phyloP scores from a whole-genome alignment of 768 basidiomycete species.

The Boletus pseudopeckii region DNA sequence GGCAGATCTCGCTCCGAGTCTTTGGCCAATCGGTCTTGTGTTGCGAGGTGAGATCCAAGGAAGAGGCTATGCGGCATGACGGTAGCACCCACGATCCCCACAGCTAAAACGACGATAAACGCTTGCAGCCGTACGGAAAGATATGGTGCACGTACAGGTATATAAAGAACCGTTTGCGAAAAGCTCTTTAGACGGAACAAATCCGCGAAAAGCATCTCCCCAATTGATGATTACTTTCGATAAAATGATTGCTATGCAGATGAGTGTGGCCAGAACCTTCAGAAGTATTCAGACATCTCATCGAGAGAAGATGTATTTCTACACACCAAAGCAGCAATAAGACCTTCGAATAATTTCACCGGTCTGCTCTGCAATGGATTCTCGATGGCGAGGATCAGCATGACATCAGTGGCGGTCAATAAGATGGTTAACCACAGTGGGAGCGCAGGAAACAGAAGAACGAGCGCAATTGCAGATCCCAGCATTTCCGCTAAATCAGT shows the following conservation, averaged over 20 bases:
- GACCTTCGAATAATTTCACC: conserved; percentile 62
- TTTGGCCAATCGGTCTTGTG: conserved; percentile 65
- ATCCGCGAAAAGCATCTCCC: conserved; percentile 72
- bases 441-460: conserved; percentile 66
- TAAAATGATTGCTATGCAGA: conserved; percentile 77
- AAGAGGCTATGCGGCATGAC: conserved; percentile 95
- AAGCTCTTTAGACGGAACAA: conserved; percentile 65
- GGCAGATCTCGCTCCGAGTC: conserved; percentile 18
- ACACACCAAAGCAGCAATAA: conserved; percentile 61
- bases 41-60: conserved; percentile 82
- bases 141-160: conserved; percentile 47
- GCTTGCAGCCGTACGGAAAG: not conserved
- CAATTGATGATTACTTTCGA: conserved; percentile 68
- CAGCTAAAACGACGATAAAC: conserved; percentile 39
- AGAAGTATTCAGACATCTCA: not conserved
- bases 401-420: conserved; percentile 64
- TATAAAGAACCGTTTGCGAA: conserved; percentile 58
- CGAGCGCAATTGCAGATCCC: conserved; percentile 77
- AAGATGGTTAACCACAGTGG: conserved; percentile 71
- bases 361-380: conserved; percentile 68
- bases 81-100: conserved; percentile 78
- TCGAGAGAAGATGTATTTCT: not conserved
- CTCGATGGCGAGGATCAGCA: conserved; percentile 66
- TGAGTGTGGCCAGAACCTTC: conserved; percentile 66
- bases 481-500: conserved; percentile 82